Evolutionary conservation across 2,329 filamentous ascomycete species (phyloP), one percentile per base, ranked within the genome.

Genomic region (Pleochaeta shiraiana): DNA sequence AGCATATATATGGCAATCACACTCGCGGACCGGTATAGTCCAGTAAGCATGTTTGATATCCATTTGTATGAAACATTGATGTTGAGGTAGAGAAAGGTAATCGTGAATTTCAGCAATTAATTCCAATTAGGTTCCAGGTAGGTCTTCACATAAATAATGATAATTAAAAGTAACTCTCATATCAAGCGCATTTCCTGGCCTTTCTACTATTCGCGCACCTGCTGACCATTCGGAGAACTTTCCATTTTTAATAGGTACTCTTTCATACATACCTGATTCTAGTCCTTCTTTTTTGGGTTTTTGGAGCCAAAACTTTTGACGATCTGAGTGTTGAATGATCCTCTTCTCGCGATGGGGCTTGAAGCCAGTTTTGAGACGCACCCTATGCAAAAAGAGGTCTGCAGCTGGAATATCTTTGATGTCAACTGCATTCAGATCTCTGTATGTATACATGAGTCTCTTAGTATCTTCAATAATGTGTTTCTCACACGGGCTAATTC

Each of bases 121-220:
- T 53, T 47, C 50, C 21, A 57, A 16, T 7, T 65, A 65, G 19
- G 21, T 33, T 19, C 34, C 61, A n/a, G 50, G 61, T 19, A 61
- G 9, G 1, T 64, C 50, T 30, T 65, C 61, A 26, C 14, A 47
- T 3, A 65, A 21, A 34, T 63, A 47, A n/a, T 45, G 33, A 64
- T 65, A 64, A 31, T 65, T 64, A 50, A 65, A 65, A 19, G 59
- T 61, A 21, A 64, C 39, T 45, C 63, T 55, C 39, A 47, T 39
- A 28, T 45, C 60, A 14, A 7, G 26, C 14, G 60, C 21, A n/a
- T 43, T 45, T 28, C 12, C 60, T 63, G 21, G 11, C 28, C 45
- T 63, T 43, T 63, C 60, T 7, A 63, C 60, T 34, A 60, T 30
- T 33, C 28, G 55, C 6, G 28, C 55, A 11, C 2, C 55, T 33